Percentiles rank a stretch among this genome's conserved stretches.
Conservation (phyloP, 176 grass and related monocot genomes). For the Urochloa ruziziensis region DNA sequence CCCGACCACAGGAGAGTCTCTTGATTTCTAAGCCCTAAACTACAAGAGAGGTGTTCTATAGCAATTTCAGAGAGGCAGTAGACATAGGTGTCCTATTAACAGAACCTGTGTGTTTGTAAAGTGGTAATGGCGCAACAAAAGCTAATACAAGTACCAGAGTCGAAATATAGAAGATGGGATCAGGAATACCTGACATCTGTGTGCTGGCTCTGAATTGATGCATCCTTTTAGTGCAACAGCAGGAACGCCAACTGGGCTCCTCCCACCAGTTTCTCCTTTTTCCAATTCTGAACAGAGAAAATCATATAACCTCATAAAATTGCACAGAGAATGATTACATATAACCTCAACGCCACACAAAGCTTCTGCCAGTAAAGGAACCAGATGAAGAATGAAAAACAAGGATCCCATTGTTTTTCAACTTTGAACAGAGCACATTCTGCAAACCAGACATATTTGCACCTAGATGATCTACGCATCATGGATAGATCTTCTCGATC, state of each 20-base stretch:
- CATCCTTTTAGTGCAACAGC: neutral
- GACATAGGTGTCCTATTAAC: neutral
- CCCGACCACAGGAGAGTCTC: too few relatives aligned
- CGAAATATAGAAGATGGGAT: neutral
- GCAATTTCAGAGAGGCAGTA: too few relatives aligned
- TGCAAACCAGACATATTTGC: neutral
- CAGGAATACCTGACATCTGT: neutral
- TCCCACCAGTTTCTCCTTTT: neutral
- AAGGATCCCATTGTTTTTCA: too few relatives aligned
- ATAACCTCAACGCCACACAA: neutral
- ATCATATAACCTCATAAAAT: neutral
- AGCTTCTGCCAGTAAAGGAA: neutral
- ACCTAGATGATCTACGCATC: neutral
- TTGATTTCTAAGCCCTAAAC: neutral
- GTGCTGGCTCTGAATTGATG: neutral
- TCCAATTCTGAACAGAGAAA: constrained; percentile 18
- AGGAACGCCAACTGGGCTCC: neutral
- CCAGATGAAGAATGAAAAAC: neutral
- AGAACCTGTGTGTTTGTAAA: neutral
- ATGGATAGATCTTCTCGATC: neutral
- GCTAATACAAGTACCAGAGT: neutral
- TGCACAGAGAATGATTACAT: neutral
- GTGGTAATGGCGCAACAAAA: neutral
- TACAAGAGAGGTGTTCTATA: neutral
- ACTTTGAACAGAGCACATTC: constrained; percentile 13